Base-by-base conservation (phyloP, 106 monocot species). In the Dactylorhiza incarnata region DNA sequence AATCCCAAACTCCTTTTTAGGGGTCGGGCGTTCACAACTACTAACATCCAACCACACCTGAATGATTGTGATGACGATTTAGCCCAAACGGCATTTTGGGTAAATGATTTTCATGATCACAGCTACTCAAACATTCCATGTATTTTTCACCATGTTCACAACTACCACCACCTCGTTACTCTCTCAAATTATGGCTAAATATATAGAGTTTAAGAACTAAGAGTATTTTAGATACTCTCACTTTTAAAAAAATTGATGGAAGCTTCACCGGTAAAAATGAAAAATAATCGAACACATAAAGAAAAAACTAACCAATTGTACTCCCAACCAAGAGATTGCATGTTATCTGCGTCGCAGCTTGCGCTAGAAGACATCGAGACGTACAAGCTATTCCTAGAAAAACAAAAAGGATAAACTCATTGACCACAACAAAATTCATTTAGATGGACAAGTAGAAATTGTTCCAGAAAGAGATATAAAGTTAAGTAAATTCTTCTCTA, bases 251-350 rank as follows among this genome's bases (percentile, higher is more conserved):
- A 29, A 45, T 45, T 69, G 45, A 69, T 16, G 45, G 16, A 45
- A 69, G 69, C 5, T 6, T 46, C 4, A 45, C 45, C 45, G 0
- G 15, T 0, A 46, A 69, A 26, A 17, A 6, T 69, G 2, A 17
- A 9, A n/a, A 24, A 69, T 45, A 2, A 46, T 13, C 43, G 65
- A 69, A 16, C n/a, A 46, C 15, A 49, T 47, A 1, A 47, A 47
- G 19, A 45, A 48, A 71, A 22, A 22, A 49, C 48, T 48, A 0
- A 72, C 72, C 72, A 72, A 72, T 3, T 72, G 49, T 72, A 72
- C n/a, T 72, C 72, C 72, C 72, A 72, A 49, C 72, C 72, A 49
- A 49, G 47, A 48, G 47, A 72, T 49, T 29, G 48, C 11, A 72
- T n/a, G 6, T 0, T 10, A 23, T 72, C 72, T 49, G 22, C 49